Conservation (phyloP, 2,329 filamentous ascomycete species). For the Fusarium sambucinum region DNA sequence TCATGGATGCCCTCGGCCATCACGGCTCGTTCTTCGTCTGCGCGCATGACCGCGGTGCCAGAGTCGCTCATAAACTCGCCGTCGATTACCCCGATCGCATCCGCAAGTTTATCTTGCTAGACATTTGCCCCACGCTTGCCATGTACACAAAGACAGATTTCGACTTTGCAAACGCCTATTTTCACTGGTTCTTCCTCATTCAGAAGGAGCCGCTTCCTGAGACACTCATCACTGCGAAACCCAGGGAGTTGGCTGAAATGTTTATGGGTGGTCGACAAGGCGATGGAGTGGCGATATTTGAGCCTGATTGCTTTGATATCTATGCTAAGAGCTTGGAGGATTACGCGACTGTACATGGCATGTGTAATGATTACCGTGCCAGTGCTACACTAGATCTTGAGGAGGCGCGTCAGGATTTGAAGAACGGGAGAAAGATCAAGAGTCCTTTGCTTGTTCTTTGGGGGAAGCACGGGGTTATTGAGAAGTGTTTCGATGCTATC, state of each 20-base stretch:
- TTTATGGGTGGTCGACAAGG: conserved; percentile 58
- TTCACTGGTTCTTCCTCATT: conserved; percentile 71
- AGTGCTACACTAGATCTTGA: conserved; percentile 65
- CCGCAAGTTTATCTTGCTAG: conserved; percentile 59
- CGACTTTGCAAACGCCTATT: conserved; percentile 63
- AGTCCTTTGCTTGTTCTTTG: conserved; percentile 64
- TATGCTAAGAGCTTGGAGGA: conserved; percentile 60
- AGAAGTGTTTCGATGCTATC: conserved; percentile 61
- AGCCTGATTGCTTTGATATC: conserved; percentile 51
- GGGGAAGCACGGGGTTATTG: conserved; percentile 62
- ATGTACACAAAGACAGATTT: conserved; percentile 62
- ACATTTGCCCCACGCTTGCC: conserved; percentile 67
- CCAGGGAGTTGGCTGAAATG: conserved; percentile 56
- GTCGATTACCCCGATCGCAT: conserved; percentile 60
- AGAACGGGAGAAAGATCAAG: conserved; percentile 57
- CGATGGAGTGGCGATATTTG: conserved; percentile 53
- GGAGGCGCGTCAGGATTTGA: conserved; percentile 60
- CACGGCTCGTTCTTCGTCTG: conserved; percentile 59
- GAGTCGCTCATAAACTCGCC: conserved; percentile 66
- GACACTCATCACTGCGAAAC: conserved; percentile 56
- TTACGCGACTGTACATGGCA: conserved; percentile 58
- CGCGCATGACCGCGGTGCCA: conserved; percentile 68
- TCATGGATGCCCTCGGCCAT: conserved; percentile 60
- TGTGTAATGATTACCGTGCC: conserved; percentile 69
- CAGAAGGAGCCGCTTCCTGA: conserved; percentile 65